Percentiles rank a stretch among this genome's conserved stretches.
phyloP scores from a whole-genome alignment of 768 basidiomycete species.

The Termitomyces sp. region DNA sequence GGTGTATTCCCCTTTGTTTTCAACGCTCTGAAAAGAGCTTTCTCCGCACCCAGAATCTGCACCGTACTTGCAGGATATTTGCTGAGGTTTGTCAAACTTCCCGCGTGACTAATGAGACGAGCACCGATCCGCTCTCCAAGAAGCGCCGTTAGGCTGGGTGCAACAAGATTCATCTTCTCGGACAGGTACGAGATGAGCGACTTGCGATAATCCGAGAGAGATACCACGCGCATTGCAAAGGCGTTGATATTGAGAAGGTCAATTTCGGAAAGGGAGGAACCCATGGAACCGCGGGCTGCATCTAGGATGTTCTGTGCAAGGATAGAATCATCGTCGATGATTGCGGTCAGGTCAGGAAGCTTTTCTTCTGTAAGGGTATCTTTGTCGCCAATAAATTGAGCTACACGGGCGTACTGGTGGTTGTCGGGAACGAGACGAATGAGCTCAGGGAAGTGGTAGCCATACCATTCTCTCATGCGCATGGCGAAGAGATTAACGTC shows the following conservation, averaged over 20 bases:
- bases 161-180: slow-evolving; percentile 98
- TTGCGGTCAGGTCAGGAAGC: slow-evolving; percentile 67
- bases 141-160: slow-evolving; percentile 86
- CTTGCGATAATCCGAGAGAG: slow-evolving; percentile 91
- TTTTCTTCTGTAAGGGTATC: slow-evolving; percentile 73
- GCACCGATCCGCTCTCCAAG: slow-evolving; percentile 92
- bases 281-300: slow-evolving; percentile 92
- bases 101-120: slow-evolving; percentile 90
- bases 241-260: slow-evolving; percentile 95
- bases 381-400: slow-evolving; percentile 87
- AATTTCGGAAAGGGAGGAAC: slow-evolving; percentile 82
- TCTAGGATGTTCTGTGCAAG: slow-evolving; percentile 93
- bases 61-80: slow-evolving; percentile 99
- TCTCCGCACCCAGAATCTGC: slow-evolving; percentile 97
- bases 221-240: slow-evolving; percentile 87
- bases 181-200: slow-evolving; percentile 79
- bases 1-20: slow-evolving; percentile 99
- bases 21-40: slow-evolving; percentile 93
- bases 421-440: slow-evolving; percentile 92
- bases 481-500: slow-evolving; percentile 98
- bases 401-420: slow-evolving; percentile 84
- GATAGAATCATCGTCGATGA: slow-evolving; percentile 80
- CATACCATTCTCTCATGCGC: slow-evolving; percentile 99
- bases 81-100: slow-evolving; percentile 92
- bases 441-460: slow-evolving; percentile 98